Evolutionary conservation across 2,329 filamentous ascomycete species (phyloP), one percentile per base, ranked within the genome.

Genomic region (Beauveria pseudobassiana): DNA sequence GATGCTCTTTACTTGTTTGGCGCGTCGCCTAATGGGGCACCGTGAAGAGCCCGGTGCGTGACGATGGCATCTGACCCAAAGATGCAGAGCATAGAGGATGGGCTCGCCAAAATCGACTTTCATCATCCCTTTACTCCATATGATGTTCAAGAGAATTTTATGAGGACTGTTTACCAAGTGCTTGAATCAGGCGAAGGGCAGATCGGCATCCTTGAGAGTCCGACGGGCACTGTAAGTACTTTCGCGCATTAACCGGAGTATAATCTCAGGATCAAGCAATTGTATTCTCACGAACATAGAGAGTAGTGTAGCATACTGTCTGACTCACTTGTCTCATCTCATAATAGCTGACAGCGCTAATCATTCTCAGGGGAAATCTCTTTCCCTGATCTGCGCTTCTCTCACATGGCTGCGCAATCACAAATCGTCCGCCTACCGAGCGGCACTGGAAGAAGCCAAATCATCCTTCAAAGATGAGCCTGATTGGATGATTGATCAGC

Each of bases 81-180:
- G 0, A 48, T 68, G 30, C 63, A 70, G 3, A 59, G 62, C 50
- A 63, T 70, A 26, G 61, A 68, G 1, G 59, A 52, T 10, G 51
- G 54, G 7, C 46, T 75, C 20, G 67, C 69, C 20, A 73, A 74
- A 3, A 70, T 80, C 43, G 79, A 92, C 68, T 97, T 96, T 71
- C 85, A 96, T 69, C 93, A 97, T 71, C 93, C 93, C 0, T 96
- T 88, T 72, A 84, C 86, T 34, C 93, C 93, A 0, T 97, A 97
- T 73, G 83, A 89, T 58, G 95, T 96, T 49, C 93, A 97, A 70
- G 80, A 88, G 50, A 80, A 93, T 67, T 96, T 97, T 70, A 97
- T 97, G 93, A 86, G 81, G 66, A 83, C 88, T 0, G 82, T 95
- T 5, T 96, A 96, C 71, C 76, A 85, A 55, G 90, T 91, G 63